Conservation (phyloP, 1,139 yeast genomes). For the Pichia sp. region DNA sequence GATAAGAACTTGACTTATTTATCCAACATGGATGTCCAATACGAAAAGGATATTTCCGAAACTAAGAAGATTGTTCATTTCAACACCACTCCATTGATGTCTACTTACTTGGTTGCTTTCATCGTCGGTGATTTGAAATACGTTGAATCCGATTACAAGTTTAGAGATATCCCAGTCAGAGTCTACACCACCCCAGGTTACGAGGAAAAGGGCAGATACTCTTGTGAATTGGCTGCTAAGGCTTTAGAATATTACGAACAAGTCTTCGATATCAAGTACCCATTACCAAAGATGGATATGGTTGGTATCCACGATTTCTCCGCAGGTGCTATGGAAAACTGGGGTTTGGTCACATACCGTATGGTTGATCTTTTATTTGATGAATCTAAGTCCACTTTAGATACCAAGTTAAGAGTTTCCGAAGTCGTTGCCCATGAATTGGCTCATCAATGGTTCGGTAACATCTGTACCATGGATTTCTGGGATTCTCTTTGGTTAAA, state of each 20-base stretch:
- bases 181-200: slow-evolving; percentile 58
- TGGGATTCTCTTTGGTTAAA: slow-evolving; percentile 67
- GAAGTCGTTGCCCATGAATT: slow-evolving; percentile 61
- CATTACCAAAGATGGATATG: slow-evolving; percentile 60
- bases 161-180: slow-evolving; percentile 51
- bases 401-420: slow-evolving; percentile 50
- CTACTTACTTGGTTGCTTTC: slow-evolving; percentile 59
- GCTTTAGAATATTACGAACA: slow-evolving; percentile 52
- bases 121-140: slow-evolving; percentile 58
- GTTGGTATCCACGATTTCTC: slow-evolving; percentile 58
- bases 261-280: slow-evolving; percentile 55
- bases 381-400: slow-evolving; percentile 44
- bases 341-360: slow-evolving; percentile 59
- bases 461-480: slow-evolving; percentile 62
- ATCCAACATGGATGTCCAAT: slow-evolving; percentile 73
- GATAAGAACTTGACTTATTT: slow-evolving; percentile 64
- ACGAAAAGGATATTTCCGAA: slow-evolving; percentile 41
- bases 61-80: slow-evolving; percentile 47
- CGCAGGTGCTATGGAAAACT: slow-evolving; percentile 65
- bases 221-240: slow-evolving; percentile 54
- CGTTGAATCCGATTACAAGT: slow-evolving; percentile 43
- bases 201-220: slow-evolving; percentile 48
- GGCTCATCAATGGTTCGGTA: slow-evolving; percentile 68
- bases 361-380: slow-evolving; percentile 52
- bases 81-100: slow-evolving; percentile 52